These are phyloP conservation scores for Leccinum subrobustum DNA, from an alignment of 1,284 basidiomycete genomes.

Conservation along the genomic window DNA sequence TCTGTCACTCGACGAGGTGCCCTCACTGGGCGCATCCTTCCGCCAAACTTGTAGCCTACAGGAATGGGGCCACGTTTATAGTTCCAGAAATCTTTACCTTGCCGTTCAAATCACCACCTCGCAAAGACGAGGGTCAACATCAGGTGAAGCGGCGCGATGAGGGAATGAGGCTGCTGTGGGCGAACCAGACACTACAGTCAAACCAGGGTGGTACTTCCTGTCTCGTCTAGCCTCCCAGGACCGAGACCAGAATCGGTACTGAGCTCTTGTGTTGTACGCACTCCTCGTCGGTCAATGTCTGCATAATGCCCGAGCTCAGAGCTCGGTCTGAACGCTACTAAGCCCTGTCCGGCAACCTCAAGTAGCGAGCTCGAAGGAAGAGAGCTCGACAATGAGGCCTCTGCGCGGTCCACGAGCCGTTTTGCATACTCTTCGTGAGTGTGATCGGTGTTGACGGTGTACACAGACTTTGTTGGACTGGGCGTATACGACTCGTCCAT, in stretches of 20 bases:
- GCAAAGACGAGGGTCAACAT: slow-evolving; percentile 40
- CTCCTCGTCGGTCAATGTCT: slow-evolving; percentile 47
- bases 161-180: slow-evolving; percentile 40
- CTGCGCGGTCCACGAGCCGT: slow-evolving; percentile 45
- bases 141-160: slow-evolving; percentile 62
- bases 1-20: slow-evolving; percentile 54
- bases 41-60: slow-evolving; percentile 85
- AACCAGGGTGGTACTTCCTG: slow-evolving; percentile 53
- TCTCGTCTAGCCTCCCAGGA: slow-evolving; percentile 46
- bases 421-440: slow-evolving; percentile 35
- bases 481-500: no score
- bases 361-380: slow-evolving; percentile 49
- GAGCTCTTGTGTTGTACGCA: slow-evolving; percentile 39
- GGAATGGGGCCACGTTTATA: slow-evolving; percentile 85
- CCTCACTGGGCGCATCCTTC: slow-evolving; percentile 58
- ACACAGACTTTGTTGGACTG: no score
- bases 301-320: slow-evolving; percentile 81
- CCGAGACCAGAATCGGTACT: slow-evolving; percentile 51
- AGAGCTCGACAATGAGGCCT: slow-evolving; percentile 58
- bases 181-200: slow-evolving; percentile 48
- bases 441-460: no score
- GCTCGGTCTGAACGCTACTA: slow-evolving; percentile 53
- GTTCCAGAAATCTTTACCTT: slow-evolving; percentile 90
- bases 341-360: slow-evolving; percentile 38
- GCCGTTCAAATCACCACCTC: slow-evolving; percentile 40